phyloP scores from a whole-genome alignment of 768 basidiomycete genomes.

The Punctularia strigosozonata region DNA sequence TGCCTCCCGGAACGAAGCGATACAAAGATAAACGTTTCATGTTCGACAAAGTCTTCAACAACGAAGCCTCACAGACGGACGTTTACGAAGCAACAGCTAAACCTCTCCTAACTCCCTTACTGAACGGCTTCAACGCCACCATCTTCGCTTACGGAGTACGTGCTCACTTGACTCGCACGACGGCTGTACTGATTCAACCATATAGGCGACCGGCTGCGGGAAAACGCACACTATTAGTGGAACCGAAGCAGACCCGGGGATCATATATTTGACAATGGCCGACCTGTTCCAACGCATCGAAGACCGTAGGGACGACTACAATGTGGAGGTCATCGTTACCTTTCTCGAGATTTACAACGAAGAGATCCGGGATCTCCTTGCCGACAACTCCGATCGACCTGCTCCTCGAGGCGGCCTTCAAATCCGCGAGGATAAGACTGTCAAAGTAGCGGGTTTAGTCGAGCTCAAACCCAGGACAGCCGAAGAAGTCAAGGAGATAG shows the following conservation, averaged over 20 bases:
- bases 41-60: slow-evolving; percentile 89
- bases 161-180: slow-evolving; percentile 1
- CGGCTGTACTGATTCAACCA: not conserved
- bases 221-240: slow-evolving; percentile 99
- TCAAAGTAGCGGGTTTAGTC: slow-evolving; percentile 79
- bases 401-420: slow-evolving; percentile 77
- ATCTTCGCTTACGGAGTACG: slow-evolving; percentile 97
- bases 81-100: slow-evolving; percentile 82
- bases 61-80: slow-evolving; percentile 70
- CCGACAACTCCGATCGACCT: slow-evolving; percentile 53
- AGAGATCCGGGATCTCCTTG: slow-evolving; percentile 90
- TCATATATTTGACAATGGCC: slow-evolving; percentile 95
- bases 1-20: slow-evolving; percentile 80
- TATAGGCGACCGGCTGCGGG: slow-evolving; percentile 99
- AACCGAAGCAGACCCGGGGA: slow-evolving; percentile 74
- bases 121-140: slow-evolving; percentile 95
- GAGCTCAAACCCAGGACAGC: slow-evolving; percentile 74
- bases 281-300: slow-evolving; percentile 92
- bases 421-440: slow-evolving; percentile 89
- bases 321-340: slow-evolving; percentile 80
- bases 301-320: slow-evolving; percentile 76
- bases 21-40: slow-evolving; percentile 97
- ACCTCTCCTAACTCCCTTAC: slow-evolving; percentile 71
- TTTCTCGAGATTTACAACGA: slow-evolving; percentile 99
- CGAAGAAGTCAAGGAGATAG: slow-evolving; percentile 90